Conservation (phyloP, 2,329 filamentous ascomycete genomes). For the Sporothrix pseudoabietina region DNA sequence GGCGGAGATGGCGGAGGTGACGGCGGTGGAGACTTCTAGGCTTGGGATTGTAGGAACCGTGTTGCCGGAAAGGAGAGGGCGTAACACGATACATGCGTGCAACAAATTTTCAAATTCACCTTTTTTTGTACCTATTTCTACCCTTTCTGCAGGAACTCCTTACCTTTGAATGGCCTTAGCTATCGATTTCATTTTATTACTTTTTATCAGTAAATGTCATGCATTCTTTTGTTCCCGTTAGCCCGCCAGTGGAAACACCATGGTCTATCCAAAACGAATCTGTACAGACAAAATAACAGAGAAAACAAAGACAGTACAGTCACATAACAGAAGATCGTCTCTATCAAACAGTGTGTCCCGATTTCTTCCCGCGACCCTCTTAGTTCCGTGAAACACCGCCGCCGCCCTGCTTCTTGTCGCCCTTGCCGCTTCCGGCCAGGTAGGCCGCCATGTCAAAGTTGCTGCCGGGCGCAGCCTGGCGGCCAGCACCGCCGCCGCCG, state of each 20-base stretch:
- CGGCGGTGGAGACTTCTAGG: constrained; percentile 47
- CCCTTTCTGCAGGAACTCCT: not conserved
- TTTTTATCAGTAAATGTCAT: not conserved
- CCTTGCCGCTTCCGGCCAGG: constrained; percentile 53
- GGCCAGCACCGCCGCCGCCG: constrained; percentile 47
- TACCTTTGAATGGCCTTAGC: not conserved
- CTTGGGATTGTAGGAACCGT: not conserved
- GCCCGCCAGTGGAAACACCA: not conserved
- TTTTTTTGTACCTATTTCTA: not conserved
- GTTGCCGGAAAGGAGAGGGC: not conserved
- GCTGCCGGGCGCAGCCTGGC: constrained; percentile 47
- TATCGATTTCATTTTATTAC: not conserved
- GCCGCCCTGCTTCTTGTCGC: constrained; percentile 46
- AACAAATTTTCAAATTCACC: not conserved
- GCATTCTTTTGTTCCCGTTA: not conserved
- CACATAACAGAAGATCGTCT: not conserved
- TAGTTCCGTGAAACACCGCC: constrained; percentile 43
- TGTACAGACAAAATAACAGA: not conserved
- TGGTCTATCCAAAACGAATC: not conserved
- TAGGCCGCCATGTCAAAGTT: constrained; percentile 66
- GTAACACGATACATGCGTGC: constrained; percentile 1
- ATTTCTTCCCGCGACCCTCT: not conserved
- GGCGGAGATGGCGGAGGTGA: constrained; percentile 42
- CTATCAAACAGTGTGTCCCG: not conserved
- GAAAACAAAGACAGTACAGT: not conserved